Evolutionary conservation across 768 basidiomycete species (phyloP), one percentile per base, ranked within the genome.

Genomic region (Termitomyces eurrhizus): DNA sequence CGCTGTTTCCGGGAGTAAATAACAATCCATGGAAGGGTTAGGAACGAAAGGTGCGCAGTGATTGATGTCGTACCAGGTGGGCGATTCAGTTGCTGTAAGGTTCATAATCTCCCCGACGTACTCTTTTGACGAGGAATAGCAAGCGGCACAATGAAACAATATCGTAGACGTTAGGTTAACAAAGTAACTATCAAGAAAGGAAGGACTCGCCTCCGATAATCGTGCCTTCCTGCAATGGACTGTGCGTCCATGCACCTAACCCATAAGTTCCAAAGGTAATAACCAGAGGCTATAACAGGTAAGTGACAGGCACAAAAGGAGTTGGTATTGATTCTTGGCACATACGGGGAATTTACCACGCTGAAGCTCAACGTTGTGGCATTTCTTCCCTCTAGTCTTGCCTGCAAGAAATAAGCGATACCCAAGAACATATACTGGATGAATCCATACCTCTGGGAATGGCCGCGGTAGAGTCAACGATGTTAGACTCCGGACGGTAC

Each of bases 171-270:
- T 35, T 4, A 42, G 26, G n/a, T 44, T 21, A 41, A 35, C 16
- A 37, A 39, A 52, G 24, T 26, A 16, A n/a, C 2, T 12, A n/a
- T 14, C 26, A n/a, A 13, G 33, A 44, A 12, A 41, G 44, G 32
- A 24, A 36, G 29, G 29, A 41, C 67, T 49, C 37, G 68, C 74
- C 74, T 62, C 72, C 73, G 16, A 75, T 60, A 14, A 64, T 57
- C 8, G 52, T 61, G 13, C 39, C 62, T 48, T 52, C 32, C 36
- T 39, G 45, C 11, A 74, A 61, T 16, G 51, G 5, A 0, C 35
- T n/a, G 3, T n/a, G 37, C 9, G 81, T 74, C 69, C 79, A 83
- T 3, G 81, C 77, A 29, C 84, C 84, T 35, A 80, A 67, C 1
- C 84, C 84, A 66, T 65, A 68, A 3, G 50, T 26, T 11, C 77